Evolutionary conservation across 495 filamentous ascomycete genomes (phyloP).

Genomic region (Annulohypoxylon bovei): DNA sequence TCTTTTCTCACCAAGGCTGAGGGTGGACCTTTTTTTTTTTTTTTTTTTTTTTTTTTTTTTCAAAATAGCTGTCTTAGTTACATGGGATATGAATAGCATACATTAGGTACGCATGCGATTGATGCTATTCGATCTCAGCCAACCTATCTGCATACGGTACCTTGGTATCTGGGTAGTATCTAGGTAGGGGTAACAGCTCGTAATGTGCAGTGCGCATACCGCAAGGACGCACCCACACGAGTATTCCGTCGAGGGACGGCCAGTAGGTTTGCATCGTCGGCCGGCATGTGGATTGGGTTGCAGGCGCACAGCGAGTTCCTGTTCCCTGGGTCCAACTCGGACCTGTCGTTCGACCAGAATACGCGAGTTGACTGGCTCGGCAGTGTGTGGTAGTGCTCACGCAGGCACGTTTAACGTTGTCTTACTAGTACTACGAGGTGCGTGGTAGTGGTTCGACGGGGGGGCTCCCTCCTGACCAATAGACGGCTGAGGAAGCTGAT

Average conservation of each 20-base stretch:
- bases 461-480: constrained; percentile 21
- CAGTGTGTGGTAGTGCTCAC: constrained; percentile 36
- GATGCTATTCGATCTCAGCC: too few species aligned
- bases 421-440: constrained; percentile 7
- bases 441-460: background rate
- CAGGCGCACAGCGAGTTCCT: constrained; percentile 35
- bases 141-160: too few species aligned
- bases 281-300: constrained; percentile 18
- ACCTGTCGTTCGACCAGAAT: constrained; percentile 31
- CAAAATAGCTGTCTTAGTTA: background rate
- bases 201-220: background rate
- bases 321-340: constrained; percentile 33
- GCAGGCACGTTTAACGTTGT: constrained; percentile 36
- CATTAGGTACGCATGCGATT: too few species aligned
- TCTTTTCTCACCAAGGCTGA: background rate
- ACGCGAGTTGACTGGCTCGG: constrained; percentile 33
- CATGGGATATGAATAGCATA: too few species aligned
- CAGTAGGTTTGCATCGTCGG: constrained; percentile 13
- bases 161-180: too few species aligned
- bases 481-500: background rate
- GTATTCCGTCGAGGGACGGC: constrained; percentile 6
- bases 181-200: background rate
- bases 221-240: background rate
- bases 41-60: background rate
- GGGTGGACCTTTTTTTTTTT: background rate